Conservation (phyloP, 805 yeast species). For the Torulaspora gathmanii region DNA sequence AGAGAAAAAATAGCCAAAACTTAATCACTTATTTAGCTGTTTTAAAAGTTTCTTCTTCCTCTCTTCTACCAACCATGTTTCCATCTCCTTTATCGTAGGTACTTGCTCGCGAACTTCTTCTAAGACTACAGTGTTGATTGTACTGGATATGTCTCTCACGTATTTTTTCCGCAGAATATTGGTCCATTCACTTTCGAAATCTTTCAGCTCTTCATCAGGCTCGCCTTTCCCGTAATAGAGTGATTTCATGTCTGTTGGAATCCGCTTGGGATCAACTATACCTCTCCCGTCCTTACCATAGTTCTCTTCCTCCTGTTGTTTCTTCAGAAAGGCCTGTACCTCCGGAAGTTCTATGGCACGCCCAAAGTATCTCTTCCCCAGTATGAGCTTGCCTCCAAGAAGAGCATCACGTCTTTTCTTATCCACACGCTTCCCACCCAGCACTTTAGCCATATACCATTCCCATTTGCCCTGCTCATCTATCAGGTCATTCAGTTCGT, state of each 20-base stretch:
- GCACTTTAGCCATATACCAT: constrained; percentile 50
- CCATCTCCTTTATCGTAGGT: constrained; percentile 42
- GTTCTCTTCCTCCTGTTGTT: constrained; percentile 27
- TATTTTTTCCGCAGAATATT: constrained; percentile 9
- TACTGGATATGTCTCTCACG: constrained; percentile 15
- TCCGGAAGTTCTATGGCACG: constrained; percentile 78
- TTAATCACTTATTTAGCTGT: constrained; percentile 18
- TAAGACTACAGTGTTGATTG: background rate
- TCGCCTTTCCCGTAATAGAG: constrained; percentile 5
- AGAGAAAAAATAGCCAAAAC: constrained; percentile 6
- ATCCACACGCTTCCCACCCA: constrained; percentile 51
- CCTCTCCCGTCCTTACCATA: constrained; percentile 21
- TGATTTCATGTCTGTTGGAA: constrained; percentile 12
- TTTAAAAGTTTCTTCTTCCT: constrained; percentile 42
- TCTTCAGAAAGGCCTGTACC: constrained; percentile 47
- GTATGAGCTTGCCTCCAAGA: constrained; percentile 32
- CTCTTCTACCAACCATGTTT: constrained; percentile 43
- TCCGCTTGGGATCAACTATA: constrained; percentile 3
- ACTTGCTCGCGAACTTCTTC: constrained; percentile 6
- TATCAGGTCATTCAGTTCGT: constrained; percentile 60
- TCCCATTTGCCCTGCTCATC: constrained; percentile 78
- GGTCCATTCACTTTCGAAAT: constrained; percentile 19
- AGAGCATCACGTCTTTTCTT: constrained; percentile 20
- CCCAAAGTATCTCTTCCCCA: constrained; percentile 74
- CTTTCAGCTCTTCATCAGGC: constrained; percentile 1